Percentiles rank a stretch among this genome's conserved stretches.
Conservation (phyloP, 2,329 filamentous ascomycete species). For the Aspergillus pseudoterreus region DNA sequence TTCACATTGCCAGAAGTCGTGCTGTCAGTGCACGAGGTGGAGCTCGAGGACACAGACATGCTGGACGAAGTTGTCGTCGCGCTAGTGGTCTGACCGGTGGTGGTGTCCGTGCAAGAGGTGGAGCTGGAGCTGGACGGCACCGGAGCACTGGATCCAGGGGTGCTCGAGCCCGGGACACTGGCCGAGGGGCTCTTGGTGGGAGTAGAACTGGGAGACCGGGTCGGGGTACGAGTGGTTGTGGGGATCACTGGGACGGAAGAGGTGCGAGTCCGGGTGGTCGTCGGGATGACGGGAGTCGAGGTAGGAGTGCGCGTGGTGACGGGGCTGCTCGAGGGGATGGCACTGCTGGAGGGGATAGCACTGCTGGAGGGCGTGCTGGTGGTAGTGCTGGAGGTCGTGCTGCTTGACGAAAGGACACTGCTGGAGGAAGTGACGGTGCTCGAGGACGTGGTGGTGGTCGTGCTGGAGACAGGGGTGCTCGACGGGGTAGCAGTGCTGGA, state of each 20-base stretch:
- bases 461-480: slow-evolving; percentile 10
- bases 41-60: no score
- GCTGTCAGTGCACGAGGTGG: no score
- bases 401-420: not conserved
- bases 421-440: slow-evolving; percentile 6
- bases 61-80: not conserved
- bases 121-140: slow-evolving; percentile 1
- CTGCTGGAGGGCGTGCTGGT: slow-evolving; percentile 8
- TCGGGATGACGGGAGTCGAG: not conserved
- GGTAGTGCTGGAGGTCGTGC: not conserved
- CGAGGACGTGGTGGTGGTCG: slow-evolving; percentile 2
- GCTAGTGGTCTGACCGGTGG: not conserved
- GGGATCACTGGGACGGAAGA: not conserved
- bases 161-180: not conserved
- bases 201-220: not conserved
- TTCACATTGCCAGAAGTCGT: no score
- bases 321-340: not conserved
- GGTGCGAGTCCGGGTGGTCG: not conserved
- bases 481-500: slow-evolving; percentile 10
- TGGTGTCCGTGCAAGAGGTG: not conserved
- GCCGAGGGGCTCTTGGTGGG: not conserved
- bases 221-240: not conserved
- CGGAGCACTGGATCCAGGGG: not conserved
- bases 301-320: not conserved
- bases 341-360: not conserved